phyloP scores from a whole-genome alignment of 352 stramenopile genomes.

The Phytophthora megakarya region DNA sequence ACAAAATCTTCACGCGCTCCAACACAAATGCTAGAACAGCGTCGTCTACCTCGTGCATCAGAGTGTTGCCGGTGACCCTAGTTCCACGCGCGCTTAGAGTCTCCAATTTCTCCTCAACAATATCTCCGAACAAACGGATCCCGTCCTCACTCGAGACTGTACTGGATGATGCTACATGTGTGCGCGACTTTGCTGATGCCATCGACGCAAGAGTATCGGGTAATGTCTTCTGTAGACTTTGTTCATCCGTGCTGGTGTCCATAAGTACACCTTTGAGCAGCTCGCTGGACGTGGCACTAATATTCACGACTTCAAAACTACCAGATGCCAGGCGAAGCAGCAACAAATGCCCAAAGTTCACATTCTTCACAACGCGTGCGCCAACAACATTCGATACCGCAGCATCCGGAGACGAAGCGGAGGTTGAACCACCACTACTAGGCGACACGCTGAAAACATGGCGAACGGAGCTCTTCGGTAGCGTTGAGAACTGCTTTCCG shows the following conservation, averaged over 20 bases:
- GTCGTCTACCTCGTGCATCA: slow-evolving; percentile 69
- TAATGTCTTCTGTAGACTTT: slow-evolving; percentile 44
- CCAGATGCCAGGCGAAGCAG: slow-evolving; percentile 73
- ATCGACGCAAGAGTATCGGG: slow-evolving; percentile 61
- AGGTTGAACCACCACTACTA: slow-evolving; percentile 6
- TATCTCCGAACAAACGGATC: slow-evolving; percentile 58
- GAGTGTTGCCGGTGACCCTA: slow-evolving; percentile 67
- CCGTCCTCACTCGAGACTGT: slow-evolving; percentile 24
- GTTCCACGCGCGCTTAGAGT: slow-evolving; percentile 55
- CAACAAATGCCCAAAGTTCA: slow-evolving; percentile 77
- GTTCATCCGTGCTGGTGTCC: slow-evolving; percentile 24
- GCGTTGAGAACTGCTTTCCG: slow-evolving; percentile 59
- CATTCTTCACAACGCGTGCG: slow-evolving; percentile 71
- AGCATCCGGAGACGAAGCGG: slow-evolving; percentile 7
- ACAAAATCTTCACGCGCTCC: slow-evolving; percentile 74
- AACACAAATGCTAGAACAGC: slow-evolving; percentile 75
- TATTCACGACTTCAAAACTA: slow-evolving; percentile 80
- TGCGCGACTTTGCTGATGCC: slow-evolving; percentile 40
- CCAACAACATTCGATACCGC: slow-evolving; percentile 64
- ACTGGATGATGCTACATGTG: slow-evolving; percentile 5
- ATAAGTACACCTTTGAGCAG: slow-evolving; percentile 64
- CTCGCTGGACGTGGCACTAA: slow-evolving; percentile 74
- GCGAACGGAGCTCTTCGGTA: slow-evolving; percentile 72
- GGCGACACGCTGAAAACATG: slow-evolving; percentile 83
- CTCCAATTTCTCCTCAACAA: slow-evolving; percentile 70